phyloP scores from a whole-genome alignment of 2,329 filamentous ascomycete species.

The Colletotrichum somersetense region DNA sequence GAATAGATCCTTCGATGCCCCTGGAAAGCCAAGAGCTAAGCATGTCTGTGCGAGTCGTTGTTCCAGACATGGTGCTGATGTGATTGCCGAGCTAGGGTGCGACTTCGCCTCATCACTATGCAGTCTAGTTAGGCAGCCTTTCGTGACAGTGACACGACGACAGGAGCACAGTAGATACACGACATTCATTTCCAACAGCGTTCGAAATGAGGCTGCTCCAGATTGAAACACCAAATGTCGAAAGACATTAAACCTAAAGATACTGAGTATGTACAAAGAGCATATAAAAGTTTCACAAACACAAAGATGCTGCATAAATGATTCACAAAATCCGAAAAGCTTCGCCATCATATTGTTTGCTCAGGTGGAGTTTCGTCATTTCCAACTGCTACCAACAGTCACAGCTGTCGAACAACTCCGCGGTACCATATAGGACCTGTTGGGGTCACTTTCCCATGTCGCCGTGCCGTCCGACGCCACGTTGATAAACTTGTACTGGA shows the following conservation, averaged over 20 bases:
- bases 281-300: neutral
- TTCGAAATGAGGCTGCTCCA: neutral
- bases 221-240: too few species aligned
- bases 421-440: conserved; percentile 53
- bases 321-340: too few species aligned
- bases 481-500: conserved; percentile 74
- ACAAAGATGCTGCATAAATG: neutral
- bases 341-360: too few species aligned
- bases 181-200: neutral
- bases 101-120: conserved; percentile 4
- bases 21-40: neutral
- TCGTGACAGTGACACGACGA: neutral
- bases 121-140: neutral
- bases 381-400: conserved; percentile 46
- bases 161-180: neutral
- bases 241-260: too few species aligned
- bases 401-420: conserved; percentile 43
- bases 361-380: conserved; percentile 34
- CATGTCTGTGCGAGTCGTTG: neutral
- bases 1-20: neutral
- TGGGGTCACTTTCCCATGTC: conserved; percentile 69
- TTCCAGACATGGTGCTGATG: too few species aligned
- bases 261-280: neutral
- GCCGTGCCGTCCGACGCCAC: conserved; percentile 62
- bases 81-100: neutral